Evolutionary conservation across 164 flowering plant genomes (phyloP), one percentile per base, ranked within the genome.

Genomic region (Nymphaea colorata): DNA sequence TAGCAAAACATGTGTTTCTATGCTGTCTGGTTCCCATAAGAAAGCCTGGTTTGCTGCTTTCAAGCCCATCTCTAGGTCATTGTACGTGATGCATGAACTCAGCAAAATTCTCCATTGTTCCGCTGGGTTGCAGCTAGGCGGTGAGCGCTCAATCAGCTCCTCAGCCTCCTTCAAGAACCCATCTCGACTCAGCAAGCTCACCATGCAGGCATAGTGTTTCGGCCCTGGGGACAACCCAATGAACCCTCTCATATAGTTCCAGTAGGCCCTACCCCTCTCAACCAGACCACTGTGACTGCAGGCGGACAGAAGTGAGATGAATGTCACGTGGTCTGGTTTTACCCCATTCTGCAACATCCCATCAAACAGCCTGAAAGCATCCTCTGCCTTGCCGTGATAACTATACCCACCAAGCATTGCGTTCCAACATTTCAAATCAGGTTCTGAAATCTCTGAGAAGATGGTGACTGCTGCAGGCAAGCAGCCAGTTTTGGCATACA

Each of bases 191-290:
- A 93, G 72, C 76, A 91, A 75, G 68, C 83, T 83, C 16, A 86
- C 90, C 93, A 89, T 86, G 84, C 91, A 89, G 67, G 91, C 85
- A 64, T 91, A 93, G 72, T 91, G 98, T 78, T 88, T 86, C 0
- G 76, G 77, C 59, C 86, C 93, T 12, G 4, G 44, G 57, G 57
- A 15, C 7, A 61, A 17, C 10, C 87, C 17, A 44, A 76, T 80
- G 17, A 59, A 72, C 62, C 74, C 80, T 72, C 76, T 78, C 94
- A 93, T 91, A 67, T 65, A 73, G 44, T 69, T 73, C 98, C 97
- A 93, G 47, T 83, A 80, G 68, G 74, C 72, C 77, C 68, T 83
- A 8, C 91, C 96, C 68, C 51, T 47, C 2, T 80, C 83, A 7
- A 86, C 82, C 66, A 84, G 76, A 36, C 93, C 89, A 61, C 90